Evolutionary conservation across 1,139 yeast species (phyloP), one percentile per base, ranked within the genome.

Genomic region (Taphrina pruni): DNA sequence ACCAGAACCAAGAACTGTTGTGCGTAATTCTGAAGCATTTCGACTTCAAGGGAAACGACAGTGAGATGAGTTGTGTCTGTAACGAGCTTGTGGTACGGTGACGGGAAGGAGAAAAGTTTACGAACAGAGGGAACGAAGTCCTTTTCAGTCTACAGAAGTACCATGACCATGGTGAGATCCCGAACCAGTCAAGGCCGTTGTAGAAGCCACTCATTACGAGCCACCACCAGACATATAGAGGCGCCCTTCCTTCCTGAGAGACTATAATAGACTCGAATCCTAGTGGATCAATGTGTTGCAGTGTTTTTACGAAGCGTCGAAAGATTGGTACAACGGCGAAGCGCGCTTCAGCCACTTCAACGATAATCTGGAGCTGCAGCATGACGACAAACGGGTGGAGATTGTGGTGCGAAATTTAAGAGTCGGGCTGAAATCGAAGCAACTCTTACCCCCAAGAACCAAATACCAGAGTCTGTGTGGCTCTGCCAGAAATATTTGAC

Each of bases 321-420:
- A 17, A 45, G 17, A 45, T 45, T 45, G 48, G 48, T 45, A 45
- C 48, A 45, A 45, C 48, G 20, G 8, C n/a, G 12, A 8, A 45
- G 12, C 20, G n/a, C 8, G 48, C 48, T 12, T 45, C 48, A 45
- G 48, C 48, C 48, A 45, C 48, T 45, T 14, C 17, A n/a, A 14
- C 20, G 8, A 45, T 12, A 45, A 45, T 45, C 20, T 45, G 20
- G 48, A 45, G 48, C n/a, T 45, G 48, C n/a, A 45, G 48, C 32
- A 45, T 45, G 48, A 45, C 48, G 48, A 45, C 48, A 45, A 11
- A 45, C 11, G 14, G 20, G 48, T 45, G 48, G 48, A 45, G 48
- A 45, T 45, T 45, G 48, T 45, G 48, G 48, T 12, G n/a, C 43
- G n/a, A 45, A 2, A 14, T 45, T 45, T 45, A 45, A n/a, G 48